Evolutionary conservation across 148 eudicot species (phyloP).

Genomic region (Amaranthus palmeri): DNA sequence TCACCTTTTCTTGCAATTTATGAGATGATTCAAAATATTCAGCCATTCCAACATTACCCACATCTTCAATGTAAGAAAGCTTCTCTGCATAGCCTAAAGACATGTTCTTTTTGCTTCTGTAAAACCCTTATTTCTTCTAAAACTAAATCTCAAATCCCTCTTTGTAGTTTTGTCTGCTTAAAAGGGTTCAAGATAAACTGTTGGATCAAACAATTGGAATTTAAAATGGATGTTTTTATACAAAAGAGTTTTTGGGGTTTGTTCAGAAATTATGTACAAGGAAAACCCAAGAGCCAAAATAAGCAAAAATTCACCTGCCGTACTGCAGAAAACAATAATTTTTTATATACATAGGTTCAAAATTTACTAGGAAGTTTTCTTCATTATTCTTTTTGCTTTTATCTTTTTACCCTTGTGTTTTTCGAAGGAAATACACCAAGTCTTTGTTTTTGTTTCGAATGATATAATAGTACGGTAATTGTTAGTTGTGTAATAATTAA

Average conservation of each 20-base stretch:
- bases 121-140: slow-evolving; percentile 5
- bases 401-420: too few species aligned
- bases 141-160: not conserved
- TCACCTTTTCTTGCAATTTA: slow-evolving; percentile 53
- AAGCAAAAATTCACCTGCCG: slow-evolving; percentile 14
- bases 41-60: slow-evolving; percentile 77
- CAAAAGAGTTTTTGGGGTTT: not conserved
- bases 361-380: not conserved
- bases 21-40: slow-evolving; percentile 63
- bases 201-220: slow-evolving; percentile 6
- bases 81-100: slow-evolving; percentile 85
- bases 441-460: too few species aligned
- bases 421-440: too few species aligned
- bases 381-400: not conserved
- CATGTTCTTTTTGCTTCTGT: slow-evolving; percentile 31
- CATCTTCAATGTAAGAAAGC: slow-evolving; percentile 80
- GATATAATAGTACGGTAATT: too few species aligned
- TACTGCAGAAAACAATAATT: not conserved
- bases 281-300: slow-evolving; percentile 16
- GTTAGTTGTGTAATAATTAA: too few species aligned
- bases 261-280: slow-evolving; percentile 1
- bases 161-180: not conserved
- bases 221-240: not conserved
- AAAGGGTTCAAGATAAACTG: not conserved
- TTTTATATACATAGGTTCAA: not conserved